phyloP scores from a whole-genome alignment of 495 filamentous ascomycete species.

The Thermothielavioides terrestris region DNA sequence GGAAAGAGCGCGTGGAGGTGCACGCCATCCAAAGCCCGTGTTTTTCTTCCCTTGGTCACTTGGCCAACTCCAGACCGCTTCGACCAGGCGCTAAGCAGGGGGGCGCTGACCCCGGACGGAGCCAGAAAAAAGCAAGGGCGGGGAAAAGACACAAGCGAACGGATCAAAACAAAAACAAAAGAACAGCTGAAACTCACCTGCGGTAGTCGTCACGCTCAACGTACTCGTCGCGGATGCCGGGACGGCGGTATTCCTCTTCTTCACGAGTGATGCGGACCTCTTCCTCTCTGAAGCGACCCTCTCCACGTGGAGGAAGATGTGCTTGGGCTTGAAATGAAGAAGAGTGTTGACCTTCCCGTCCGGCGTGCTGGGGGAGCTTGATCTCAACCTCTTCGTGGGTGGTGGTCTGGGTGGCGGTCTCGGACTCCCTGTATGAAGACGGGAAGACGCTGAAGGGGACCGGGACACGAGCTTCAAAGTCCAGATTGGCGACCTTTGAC shows the following conservation, averaged over 20 bases:
- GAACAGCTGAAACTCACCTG: constrained; percentile 22
- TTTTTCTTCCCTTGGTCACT: constrained; percentile 13
- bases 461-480: constrained; percentile 99
- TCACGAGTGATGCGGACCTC: constrained; percentile 67
- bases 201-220: constrained; percentile 46
- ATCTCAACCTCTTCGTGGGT: constrained; percentile 75
- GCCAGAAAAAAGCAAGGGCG: constrained; percentile 2
- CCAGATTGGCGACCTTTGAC: constrained; percentile 85
- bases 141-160: background rate
- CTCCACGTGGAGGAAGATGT: constrained; percentile 53
- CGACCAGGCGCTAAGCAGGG: constrained; percentile 7
- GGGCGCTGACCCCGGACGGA: background rate
- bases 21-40: no score
- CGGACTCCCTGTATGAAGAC: constrained; percentile 92
- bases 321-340: constrained; percentile 54
- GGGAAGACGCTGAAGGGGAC: constrained; percentile 99
- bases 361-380: constrained; percentile 69
- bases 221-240: constrained; percentile 42
- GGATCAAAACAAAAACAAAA: constrained; percentile 15
- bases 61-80: constrained; percentile 19
- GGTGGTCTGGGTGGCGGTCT: constrained; percentile 63
- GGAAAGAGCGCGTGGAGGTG: background rate
- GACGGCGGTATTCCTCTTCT: constrained; percentile 59
- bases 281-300: constrained; percentile 66
- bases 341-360: constrained; percentile 87